Percentiles rank a stretch among this genome's conserved stretches.
Conservation (phyloP, 768 basidiomycete genomes). For the Leccinum boreale region DNA sequence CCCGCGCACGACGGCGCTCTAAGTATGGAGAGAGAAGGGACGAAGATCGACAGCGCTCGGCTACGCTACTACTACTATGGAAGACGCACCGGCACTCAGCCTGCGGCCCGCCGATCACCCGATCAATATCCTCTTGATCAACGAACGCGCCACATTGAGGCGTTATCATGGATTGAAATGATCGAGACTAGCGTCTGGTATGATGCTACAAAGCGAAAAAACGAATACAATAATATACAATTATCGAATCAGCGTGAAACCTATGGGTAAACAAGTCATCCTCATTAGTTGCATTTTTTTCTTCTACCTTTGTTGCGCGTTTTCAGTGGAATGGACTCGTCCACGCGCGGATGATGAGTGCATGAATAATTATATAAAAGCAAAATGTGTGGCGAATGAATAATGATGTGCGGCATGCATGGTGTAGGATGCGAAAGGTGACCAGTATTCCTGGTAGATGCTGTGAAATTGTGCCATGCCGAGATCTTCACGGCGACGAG, state of each 20-base stretch:
- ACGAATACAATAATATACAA: neutral
- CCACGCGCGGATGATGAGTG: neutral
- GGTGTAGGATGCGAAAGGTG: neutral
- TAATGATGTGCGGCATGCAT: neutral
- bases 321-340: neutral
- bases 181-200: neutral
- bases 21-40: too few species aligned
- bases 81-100: too few species aligned
- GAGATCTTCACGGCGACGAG: neutral
- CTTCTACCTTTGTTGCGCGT: neutral
- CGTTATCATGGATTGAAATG: neutral
- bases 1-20: too few species aligned
- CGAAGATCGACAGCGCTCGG: too few species aligned
- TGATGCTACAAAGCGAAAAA: constrained; percentile 5
- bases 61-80: too few species aligned
- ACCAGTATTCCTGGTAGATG: neutral
- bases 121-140: too few species aligned
- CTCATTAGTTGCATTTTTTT: neutral
- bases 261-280: neutral
- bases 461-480: neutral
- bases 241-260: neutral
- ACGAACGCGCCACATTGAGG: too few species aligned
- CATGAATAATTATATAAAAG: neutral
- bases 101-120: too few species aligned
- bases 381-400: neutral